These are phyloP conservation scores for Kwoniella sp. DNA, from an alignment of 768 basidiomycete genomes.

Conservation along the genomic window DNA sequence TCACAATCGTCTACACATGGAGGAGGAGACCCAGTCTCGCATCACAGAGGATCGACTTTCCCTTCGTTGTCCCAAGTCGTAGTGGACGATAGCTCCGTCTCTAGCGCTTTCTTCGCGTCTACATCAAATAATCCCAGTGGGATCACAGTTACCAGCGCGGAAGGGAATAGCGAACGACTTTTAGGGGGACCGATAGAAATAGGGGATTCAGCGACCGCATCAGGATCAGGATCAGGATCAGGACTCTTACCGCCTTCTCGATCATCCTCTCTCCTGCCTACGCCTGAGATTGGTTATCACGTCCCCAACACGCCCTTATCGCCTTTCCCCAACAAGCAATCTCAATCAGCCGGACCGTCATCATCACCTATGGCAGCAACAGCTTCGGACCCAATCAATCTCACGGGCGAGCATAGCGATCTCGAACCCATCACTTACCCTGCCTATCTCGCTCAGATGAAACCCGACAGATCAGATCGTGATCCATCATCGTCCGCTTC, in stretches of 20 bases:
- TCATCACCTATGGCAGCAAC: constrained; percentile 12
- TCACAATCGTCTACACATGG: neutral
- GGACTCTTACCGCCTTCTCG: constrained; percentile 24
- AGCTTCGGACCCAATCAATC: neutral
- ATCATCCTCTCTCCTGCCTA: constrained; percentile 23
- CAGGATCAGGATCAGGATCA: neutral
- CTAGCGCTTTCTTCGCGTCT: constrained; percentile 20
- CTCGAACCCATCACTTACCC: constrained; percentile 37
- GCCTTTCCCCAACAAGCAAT: constrained; percentile 15
- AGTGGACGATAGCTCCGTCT: constrained; percentile 22
- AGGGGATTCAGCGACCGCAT: neutral
- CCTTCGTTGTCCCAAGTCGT: constrained; percentile 24
- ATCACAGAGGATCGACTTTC: constrained; percentile 27
- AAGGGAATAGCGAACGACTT: neutral
- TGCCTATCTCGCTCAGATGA: constrained; percentile 28
- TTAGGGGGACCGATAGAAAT: neutral
- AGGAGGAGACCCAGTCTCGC: neutral
- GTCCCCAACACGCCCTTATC: constrained; percentile 11
- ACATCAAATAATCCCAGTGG: neutral
- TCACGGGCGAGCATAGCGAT: constrained; percentile 8
- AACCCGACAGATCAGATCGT: constrained; percentile 1
- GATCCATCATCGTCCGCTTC: constrained; percentile 1
- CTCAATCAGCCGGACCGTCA: neutral
- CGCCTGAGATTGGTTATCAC: constrained; percentile 5
- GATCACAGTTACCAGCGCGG: neutral